phyloP scores from a whole-genome alignment of 169 alveolate species.

The Sarcocystis neurona region DNA sequence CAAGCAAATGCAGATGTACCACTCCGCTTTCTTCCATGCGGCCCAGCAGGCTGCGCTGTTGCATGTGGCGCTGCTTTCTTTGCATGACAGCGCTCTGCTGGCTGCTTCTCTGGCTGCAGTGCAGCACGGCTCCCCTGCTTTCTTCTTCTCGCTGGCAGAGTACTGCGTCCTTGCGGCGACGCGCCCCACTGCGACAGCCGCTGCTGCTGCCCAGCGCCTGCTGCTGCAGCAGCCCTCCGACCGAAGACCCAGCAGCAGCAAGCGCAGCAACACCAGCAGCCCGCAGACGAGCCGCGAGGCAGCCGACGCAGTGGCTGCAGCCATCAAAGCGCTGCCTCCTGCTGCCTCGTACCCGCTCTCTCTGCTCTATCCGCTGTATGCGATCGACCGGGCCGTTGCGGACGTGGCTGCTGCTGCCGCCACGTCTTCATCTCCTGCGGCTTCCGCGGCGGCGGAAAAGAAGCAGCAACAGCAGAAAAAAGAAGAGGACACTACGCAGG shows the following conservation, averaged over 20 bases:
- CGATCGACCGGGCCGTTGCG: constrained; percentile 16
- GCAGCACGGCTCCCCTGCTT: background rate
- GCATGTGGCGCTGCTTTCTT: background rate
- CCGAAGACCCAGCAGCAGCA: background rate
- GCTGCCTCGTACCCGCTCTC: background rate
- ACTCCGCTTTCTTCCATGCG: background rate
- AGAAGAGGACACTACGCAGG: too few species aligned
- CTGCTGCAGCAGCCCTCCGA: background rate
- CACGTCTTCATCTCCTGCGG: background rate
- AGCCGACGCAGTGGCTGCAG: background rate
- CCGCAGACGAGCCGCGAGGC: constrained; percentile 8
- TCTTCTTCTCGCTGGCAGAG: constrained; percentile 27
- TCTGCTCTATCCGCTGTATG: background rate
- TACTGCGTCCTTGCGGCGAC: constrained; percentile 8
- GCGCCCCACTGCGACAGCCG: constrained; percentile 4
- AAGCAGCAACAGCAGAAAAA: constrained; percentile 30
- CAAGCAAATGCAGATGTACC: constrained; percentile 42
- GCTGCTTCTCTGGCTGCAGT: constrained; percentile 45
- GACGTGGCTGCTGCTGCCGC: constrained; percentile 34
- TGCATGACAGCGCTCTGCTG: constrained; percentile 26
- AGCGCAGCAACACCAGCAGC: constrained; percentile 9
- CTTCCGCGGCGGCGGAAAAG: background rate
- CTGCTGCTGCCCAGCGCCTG: background rate
- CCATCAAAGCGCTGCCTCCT: background rate
- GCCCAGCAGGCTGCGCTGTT: constrained; percentile 50